Evolutionary conservation across 2,329 filamentous ascomycete genomes (phyloP).

Genomic region (Epichloe uncinata): DNA sequence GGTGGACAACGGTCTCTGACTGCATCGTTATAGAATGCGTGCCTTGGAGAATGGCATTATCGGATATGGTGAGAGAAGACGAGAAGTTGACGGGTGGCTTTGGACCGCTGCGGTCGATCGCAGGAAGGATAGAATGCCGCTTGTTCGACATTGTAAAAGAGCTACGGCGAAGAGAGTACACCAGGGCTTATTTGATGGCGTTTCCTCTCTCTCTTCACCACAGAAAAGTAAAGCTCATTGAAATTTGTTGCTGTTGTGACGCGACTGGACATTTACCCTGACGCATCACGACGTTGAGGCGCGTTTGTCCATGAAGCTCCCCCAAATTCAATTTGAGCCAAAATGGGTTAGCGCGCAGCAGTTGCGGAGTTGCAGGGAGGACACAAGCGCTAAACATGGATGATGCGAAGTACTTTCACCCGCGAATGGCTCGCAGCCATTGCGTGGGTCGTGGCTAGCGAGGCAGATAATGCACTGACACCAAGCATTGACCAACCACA

Average conservation of each 20-base stretch:
- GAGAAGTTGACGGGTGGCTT: constrained; percentile 51
- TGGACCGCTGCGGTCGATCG: constrained; percentile 38
- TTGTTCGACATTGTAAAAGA: constrained; percentile 29
- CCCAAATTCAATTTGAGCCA: not conserved
- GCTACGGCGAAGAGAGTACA: too few relatives aligned
- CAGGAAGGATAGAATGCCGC: constrained; percentile 42
- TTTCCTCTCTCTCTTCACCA: too few relatives aligned
- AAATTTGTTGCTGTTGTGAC: too few relatives aligned
- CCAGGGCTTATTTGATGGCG: too few relatives aligned
- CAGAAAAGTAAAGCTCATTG: too few relatives aligned
- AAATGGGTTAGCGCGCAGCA: not conserved
- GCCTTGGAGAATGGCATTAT: constrained; percentile 52
- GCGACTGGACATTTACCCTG: too few relatives aligned
- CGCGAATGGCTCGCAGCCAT: fast-evolving
- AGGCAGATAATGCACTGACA: constrained; percentile 15
- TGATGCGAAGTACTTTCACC: not conserved
- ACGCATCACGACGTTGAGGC: not conserved
- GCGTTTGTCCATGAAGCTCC: not conserved
- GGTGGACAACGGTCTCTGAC: constrained; percentile 71
- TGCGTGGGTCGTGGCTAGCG: constrained; percentile 18
- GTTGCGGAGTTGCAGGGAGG: not conserved
- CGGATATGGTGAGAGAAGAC: constrained; percentile 46
- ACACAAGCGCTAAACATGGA: not conserved
- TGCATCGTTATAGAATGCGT: constrained; percentile 67
- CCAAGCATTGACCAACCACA: constrained; percentile 29